phyloP scores from a whole-genome alignment of 352 stramenopile genomes.

The Globisporangium orthogonon region DNA sequence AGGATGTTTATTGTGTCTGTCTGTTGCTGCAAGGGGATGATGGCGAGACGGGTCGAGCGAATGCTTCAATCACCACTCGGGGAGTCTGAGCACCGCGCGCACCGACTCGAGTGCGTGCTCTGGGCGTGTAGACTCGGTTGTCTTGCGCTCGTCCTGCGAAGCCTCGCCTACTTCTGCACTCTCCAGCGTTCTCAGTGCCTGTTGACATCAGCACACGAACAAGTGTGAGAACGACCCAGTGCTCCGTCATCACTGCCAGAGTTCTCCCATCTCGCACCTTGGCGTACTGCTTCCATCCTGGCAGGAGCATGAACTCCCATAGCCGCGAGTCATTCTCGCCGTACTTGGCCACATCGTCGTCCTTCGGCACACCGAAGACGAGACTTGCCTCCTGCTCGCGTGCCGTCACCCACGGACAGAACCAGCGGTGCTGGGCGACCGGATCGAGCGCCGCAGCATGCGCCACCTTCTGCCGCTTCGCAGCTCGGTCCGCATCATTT shows the following conservation, averaged over 20 bases:
- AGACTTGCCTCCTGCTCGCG: conserved; percentile 3
- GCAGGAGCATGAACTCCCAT: conserved; percentile 16
- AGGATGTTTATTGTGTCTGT: background rate
- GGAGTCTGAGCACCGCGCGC: conserved; percentile 18
- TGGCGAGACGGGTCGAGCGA: too few species aligned
- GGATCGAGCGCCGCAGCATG: conserved; percentile 10
- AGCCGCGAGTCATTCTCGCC: conserved; percentile 13
- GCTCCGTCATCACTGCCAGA: background rate
- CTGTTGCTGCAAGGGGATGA: too few species aligned
- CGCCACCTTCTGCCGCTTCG: conserved; percentile 27
- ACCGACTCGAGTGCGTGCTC: conserved; percentile 18
- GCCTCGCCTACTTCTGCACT: background rate
- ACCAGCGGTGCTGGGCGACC: conserved; percentile 39
- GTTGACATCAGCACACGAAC: background rate
- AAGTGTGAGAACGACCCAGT: background rate
- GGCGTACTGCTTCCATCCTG: conserved; percentile 25
- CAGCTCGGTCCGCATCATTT: conserved; percentile 3
- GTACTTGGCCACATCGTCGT: conserved; percentile 6
- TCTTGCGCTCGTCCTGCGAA: background rate
- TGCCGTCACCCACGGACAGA: conserved; percentile 47
- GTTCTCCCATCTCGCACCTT: conserved; percentile 8
- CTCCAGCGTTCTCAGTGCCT: background rate
- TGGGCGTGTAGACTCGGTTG: background rate
- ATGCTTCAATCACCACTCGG: conserved; percentile 17
- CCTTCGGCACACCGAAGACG: background rate